Evolutionary conservation across 1,284 basidiomycete genomes (phyloP), one percentile per base, ranked within the genome.

Genomic region (Moesziomyces aphidis): DNA sequence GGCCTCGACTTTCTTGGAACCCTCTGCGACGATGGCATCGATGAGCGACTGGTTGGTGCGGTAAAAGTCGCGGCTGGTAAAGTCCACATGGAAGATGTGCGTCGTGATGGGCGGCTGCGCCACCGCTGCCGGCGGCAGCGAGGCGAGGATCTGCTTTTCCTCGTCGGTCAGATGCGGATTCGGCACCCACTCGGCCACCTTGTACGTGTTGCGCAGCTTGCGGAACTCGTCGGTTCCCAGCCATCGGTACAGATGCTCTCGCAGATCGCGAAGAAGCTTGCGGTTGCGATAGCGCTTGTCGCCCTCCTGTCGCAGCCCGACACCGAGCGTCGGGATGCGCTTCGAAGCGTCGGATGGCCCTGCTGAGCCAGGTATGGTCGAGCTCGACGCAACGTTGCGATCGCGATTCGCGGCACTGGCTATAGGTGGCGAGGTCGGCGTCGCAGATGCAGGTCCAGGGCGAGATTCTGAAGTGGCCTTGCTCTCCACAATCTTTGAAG

Each of bases 201-300:
- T 73, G 58, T 76, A 73, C 22, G 74, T 76, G 21, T 63, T 61
- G 47, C 55, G 60, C 23, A 76, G 60, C 58, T 76, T 75, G n/a
- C 76, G 55, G 63, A 78, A 78, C 26, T 78, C 76, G 46, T 71
- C 70, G 1, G 76, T 78, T 15, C 73, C 73, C 0, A 78, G 68
- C 73, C 69, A 78, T 24, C 73, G 73, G 44, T 78, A 78, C 9
- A 78, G 73, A 49, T 78, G 72, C 42, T 75, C 73, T 19, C 76
- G 54, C 31, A 78, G 55, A 50, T 78, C 76, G 17, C 73, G 73
- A 5, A 75, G 66, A 15, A 77, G 69, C 55, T 78, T 78, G 36
- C 76, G 73, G 21, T 78, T 78, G 4, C 76, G 61, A 34, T 76
- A 78, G 42, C 76, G 65, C 39, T 76, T 76, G 50, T 76, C 74